Percentiles rank a stretch among this genome's conserved stretches.
These are phyloP conservation scores for Solanum paucissectum DNA, from an alignment of 257 asterid species.

Conservation along the genomic window DNA sequence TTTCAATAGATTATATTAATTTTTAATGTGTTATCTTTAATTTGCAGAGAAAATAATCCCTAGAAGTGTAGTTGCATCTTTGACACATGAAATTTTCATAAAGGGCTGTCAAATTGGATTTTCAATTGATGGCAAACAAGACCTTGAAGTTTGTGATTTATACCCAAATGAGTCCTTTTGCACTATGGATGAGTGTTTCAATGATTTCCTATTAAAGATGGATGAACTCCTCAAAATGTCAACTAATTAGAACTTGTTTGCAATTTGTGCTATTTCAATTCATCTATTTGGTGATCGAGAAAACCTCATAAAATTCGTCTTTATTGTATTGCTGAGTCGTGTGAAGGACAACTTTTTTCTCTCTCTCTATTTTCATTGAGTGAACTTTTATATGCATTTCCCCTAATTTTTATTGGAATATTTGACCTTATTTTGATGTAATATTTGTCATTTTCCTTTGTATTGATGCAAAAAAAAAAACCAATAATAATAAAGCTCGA, in stretches of 20 bases:
- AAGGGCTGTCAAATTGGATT: slow-evolving; percentile 22
- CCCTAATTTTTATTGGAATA: not conserved
- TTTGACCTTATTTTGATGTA: not conserved
- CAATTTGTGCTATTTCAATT: not conserved
- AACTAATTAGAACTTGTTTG: not conserved
- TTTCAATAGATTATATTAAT: not conserved
- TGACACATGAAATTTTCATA: slow-evolving; percentile 31
- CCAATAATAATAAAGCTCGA: not conserved
- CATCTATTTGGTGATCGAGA: rapidly evolving
- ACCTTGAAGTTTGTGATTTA: slow-evolving; percentile 8
- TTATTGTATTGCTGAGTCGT: no score
- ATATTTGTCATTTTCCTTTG: not conserved
- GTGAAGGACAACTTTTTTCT: not conserved
- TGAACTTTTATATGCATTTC: not conserved
- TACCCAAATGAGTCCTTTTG: slow-evolving; percentile 14
- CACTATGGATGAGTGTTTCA: slow-evolving; percentile 18
- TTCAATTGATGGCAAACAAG: slow-evolving; percentile 4
- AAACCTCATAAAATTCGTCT: no score
- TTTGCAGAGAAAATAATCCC: slow-evolving; percentile 24
- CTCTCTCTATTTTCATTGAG: no score
- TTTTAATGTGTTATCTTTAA: not conserved
- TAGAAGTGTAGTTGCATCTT: slow-evolving; percentile 20
- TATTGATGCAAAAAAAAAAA: no score
- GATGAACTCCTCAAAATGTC: not conserved
- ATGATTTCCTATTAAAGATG: slow-evolving; percentile 6